Conservation (phyloP, 2,329 filamentous ascomycete genomes). For the Ceratocystis huliohia region DNA sequence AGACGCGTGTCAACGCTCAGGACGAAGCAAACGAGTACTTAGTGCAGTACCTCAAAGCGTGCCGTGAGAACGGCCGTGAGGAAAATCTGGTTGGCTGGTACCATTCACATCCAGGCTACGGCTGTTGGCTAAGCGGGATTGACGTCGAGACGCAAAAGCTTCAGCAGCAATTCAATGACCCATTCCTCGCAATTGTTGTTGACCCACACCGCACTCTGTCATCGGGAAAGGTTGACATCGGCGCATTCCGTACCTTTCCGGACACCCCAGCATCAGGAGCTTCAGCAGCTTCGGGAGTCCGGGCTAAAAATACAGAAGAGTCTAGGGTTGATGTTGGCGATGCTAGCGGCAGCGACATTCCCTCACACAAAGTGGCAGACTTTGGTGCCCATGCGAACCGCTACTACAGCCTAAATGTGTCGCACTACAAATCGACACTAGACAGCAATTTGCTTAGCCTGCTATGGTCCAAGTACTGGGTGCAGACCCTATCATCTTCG, state of each 20-base stretch:
- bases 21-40: slow-evolving; percentile 96
- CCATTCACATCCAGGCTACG: slow-evolving; percentile 93
- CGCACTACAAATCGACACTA: slow-evolving; percentile 86
- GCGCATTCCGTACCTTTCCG: slow-evolving; percentile 86
- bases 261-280: slow-evolving; percentile 28
- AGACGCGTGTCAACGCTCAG: slow-evolving; percentile 93
- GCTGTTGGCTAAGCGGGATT: slow-evolving; percentile 94
- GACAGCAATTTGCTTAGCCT: slow-evolving; percentile 76
- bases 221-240: slow-evolving; percentile 91
- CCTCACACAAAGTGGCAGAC: slow-evolving; percentile 85
- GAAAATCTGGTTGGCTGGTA: slow-evolving; percentile 98
- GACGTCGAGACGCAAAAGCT: slow-evolving; percentile 79
- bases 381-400: slow-evolving; percentile 84
- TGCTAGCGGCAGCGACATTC: slow-evolving; percentile 43
- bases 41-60: slow-evolving; percentile 66
- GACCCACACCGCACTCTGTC: slow-evolving; percentile 93
- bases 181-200: slow-evolving; percentile 90
- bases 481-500: slow-evolving; percentile 77
- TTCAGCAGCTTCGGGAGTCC: slow-evolving; percentile 5
- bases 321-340: slow-evolving; percentile 9
- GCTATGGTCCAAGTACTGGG: slow-evolving; percentile 99
- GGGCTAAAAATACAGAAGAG: not conserved
- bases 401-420: slow-evolving; percentile 85
- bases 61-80: slow-evolving; percentile 60
- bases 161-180: slow-evolving; percentile 77